Evolutionary conservation across 805 yeast species (phyloP), one percentile per base, ranked within the genome.

Genomic region (Starmera caribaea): DNA sequence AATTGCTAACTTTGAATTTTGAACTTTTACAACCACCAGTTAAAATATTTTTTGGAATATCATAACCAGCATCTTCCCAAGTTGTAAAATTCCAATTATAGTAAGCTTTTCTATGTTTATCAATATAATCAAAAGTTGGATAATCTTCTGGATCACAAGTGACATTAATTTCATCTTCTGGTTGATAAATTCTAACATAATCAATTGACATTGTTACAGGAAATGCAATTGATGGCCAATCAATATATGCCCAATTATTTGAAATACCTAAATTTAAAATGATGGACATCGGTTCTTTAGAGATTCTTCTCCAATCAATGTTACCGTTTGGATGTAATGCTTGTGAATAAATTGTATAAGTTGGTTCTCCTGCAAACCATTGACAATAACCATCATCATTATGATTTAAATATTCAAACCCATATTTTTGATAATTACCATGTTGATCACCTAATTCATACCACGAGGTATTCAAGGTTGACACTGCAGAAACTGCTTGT

Each of bases 241-340:
- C 90, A 45, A 90, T 90, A 59, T 84, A 86, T 8, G 92, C 85
- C 97, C 97, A 90, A 44, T 78, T 82, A 53, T 80, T 82, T 13
- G 97, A 89, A 39, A 90, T 65, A 69, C 96, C 98, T 63, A 90
- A 63, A 59, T 90, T 90, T 69, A 90, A 54, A 47, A 90, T 63
- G 44, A 90, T 72, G 2, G 95, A 73, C 97, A 90, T 88, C 47
- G 97, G 97, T 57, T 90, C 98, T 57, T 82, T 81, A 16, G 92
- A 70, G 26, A 90, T 73, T 47, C 74, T 62, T 61, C 97, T 77
- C 81, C 82, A 77, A 32, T 76, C 92, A 47, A 90, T 65, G 59
- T 90, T 90, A 49, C 98, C 97, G 58, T 84, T 84, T 30, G 96
- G 96, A 42, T 85, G 82, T 42, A 90, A 65, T 1, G 96, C 83